These are phyloP conservation scores for Phaeosphaeriaceae sp. DNA, from an alignment of 2,329 filamentous ascomycete genomes.

Conservation along the genomic window DNA sequence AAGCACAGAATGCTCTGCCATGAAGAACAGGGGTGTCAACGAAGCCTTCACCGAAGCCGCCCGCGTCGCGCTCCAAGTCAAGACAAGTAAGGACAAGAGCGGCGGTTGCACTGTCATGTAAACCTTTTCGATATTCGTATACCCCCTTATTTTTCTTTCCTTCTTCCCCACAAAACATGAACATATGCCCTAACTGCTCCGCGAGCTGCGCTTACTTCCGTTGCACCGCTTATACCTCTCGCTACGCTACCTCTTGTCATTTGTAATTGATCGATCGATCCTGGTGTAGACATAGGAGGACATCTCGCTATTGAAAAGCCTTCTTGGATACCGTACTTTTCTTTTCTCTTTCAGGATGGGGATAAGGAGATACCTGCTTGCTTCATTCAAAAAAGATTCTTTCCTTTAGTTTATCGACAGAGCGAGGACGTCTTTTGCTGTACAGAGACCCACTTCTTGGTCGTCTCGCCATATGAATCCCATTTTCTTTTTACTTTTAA, in stretches of 20 bases:
- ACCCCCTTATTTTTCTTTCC: not conserved
- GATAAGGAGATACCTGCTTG: no score
- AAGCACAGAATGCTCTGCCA: conserved; percentile 85
- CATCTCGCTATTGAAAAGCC: no score
- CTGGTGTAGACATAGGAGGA: not conserved
- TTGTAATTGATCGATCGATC: not conserved
- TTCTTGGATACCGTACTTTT: no score
- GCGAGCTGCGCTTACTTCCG: not conserved
- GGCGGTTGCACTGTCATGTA: conserved; percentile 48
- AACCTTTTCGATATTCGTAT: conserved; percentile 12
- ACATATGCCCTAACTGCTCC: not conserved
- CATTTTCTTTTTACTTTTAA: no score
- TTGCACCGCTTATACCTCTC: not conserved
- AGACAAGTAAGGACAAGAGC: conserved; percentile 57
- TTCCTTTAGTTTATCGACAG: no score
- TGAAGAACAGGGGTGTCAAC: conserved; percentile 97
- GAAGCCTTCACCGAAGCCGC: conserved; percentile 98
- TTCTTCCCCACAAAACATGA: not conserved
- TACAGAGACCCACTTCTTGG: no score
- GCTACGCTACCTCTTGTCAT: not conserved
- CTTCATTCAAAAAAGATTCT: no score
- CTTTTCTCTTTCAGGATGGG: no score
- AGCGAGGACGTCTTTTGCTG: no score
- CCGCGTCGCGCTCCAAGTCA: conserved; percentile 77
- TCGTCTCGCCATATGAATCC: no score